These are phyloP conservation scores for Elaeis guineensis DNA, from an alignment of 176 grass and related monocot genomes.

Conservation along the genomic window DNA sequence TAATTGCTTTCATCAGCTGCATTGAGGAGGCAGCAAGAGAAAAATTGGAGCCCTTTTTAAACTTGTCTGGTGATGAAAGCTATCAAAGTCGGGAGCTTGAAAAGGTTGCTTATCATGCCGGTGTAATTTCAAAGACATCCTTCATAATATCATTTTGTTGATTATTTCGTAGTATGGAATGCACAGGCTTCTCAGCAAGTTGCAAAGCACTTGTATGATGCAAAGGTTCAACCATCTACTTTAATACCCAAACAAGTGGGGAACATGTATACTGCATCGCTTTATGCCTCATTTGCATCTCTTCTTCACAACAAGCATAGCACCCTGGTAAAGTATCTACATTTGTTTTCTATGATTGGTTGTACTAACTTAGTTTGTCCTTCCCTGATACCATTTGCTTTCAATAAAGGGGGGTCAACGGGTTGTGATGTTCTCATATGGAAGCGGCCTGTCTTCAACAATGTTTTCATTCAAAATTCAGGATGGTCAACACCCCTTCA, in stretches of 20 bases:
- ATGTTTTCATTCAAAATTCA: too few relatives aligned
- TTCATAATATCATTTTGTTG: constrained; percentile 16
- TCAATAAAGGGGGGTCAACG: constrained; percentile 16
- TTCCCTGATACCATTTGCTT: constrained; percentile 7
- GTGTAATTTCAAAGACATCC: not conserved
- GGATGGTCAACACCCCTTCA: too few relatives aligned
- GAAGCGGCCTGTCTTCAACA: too few relatives aligned
- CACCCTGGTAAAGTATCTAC: constrained; percentile 43
- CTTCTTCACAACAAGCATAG: constrained; percentile 52
- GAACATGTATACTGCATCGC: constrained; percentile 77
- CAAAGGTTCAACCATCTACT: constrained; percentile 70
- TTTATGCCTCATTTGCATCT: constrained; percentile 62
- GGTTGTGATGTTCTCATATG: too few relatives aligned
- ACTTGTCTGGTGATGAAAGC: constrained; percentile 42
- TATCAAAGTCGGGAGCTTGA: constrained; percentile 60
- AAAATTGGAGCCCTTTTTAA: constrained; percentile 59
- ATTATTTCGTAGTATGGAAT: constrained; percentile 7
- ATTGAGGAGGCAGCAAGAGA: constrained; percentile 57
- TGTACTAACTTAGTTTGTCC: constrained; percentile 1
- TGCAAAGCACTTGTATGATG: constrained; percentile 64
- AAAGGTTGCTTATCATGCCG: constrained; percentile 33
- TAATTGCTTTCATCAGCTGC: constrained; percentile 29
- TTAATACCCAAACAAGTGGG: constrained; percentile 70
- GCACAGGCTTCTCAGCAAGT: constrained; percentile 89
- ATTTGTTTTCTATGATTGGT: constrained; percentile 13